Evolutionary conservation across 345 rosid species (phyloP), one percentile per base, ranked within the genome.

Genomic region (Populus deltoides): DNA sequence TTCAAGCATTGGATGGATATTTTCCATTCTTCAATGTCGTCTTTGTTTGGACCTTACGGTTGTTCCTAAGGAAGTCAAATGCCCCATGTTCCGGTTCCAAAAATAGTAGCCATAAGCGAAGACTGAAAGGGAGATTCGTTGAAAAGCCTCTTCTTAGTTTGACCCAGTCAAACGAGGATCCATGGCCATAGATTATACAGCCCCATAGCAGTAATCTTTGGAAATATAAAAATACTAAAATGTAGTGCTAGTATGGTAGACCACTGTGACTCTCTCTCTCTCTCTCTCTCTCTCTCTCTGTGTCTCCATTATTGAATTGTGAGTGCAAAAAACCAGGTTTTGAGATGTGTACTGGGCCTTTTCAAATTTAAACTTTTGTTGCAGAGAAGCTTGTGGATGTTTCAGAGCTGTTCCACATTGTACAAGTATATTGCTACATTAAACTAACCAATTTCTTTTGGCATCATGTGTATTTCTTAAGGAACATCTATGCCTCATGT

Each of bases 371-470:
- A 77, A 68, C 53, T 74, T 74, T 74, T 63, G 72, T 73, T 74
- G 82, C 86, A 83, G 77, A 55, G 73, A 85, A 79, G 76, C 25
- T 70, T 78, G 83, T 80, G 79, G 85, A 75, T 76, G 74, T 63
- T 70, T 84, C 80, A 68, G 51, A 67, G 31, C 70, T 47, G 65
- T 77, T 81, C n/a, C 71, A 68, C 77, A 0, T 75, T 72, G 41
- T 63, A 33, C 38, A 12, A 31, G 29, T 43, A 41, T 24, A 45
- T 45, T 20, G 59, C 27, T 29, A 15, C 16, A 36, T 72, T 33
- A 20, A 55, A 31, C 24, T 47, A 51, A 1, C 51, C 51, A 45
- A 0, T 13, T 45, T 45, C 43, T 45, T 45, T 13, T 13, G 51
- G 17, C 20, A 6, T 3, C 7, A 0, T 43, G 41, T 39, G 24